These are phyloP conservation scores for Takashimella koratensis DNA, from an alignment of 1,284 basidiomycete species.

Conservation along the genomic window DNA sequence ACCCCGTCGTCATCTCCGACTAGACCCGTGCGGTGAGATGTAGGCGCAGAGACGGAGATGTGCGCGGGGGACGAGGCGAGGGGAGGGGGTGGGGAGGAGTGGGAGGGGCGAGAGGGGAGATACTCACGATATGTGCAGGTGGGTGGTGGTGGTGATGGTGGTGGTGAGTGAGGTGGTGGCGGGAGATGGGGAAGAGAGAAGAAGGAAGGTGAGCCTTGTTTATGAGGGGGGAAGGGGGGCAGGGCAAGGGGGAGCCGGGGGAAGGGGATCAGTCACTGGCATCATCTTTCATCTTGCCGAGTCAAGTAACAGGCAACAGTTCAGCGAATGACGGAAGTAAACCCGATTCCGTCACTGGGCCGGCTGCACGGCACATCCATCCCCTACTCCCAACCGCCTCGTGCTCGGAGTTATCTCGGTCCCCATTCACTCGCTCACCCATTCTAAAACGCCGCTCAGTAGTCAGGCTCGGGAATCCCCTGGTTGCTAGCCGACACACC, in stretches of 20 bases:
- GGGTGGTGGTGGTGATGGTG: background rate
- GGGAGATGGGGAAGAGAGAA: background rate
- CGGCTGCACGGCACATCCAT: no score
- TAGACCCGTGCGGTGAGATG: no score
- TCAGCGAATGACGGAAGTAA: background rate
- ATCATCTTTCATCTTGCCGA: no score
- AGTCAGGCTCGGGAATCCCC: no score
- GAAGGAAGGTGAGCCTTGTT: no score
- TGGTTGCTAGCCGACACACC: no score
- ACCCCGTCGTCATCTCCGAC: no score
- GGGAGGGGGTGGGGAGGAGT: background rate
- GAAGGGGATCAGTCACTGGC: background rate
- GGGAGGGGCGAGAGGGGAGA: background rate
- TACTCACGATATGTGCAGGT: background rate
- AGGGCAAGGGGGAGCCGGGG: background rate
- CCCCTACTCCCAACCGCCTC: no score
- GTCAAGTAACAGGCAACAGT: no score
- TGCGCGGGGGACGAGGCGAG: background rate
- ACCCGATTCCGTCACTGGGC: background rate
- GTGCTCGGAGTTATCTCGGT: background rate
- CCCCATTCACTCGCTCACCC: no score
- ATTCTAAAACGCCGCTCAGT: no score
- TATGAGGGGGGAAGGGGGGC: background rate
- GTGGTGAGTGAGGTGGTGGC: background rate
- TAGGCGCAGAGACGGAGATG: no score